phyloP scores from a whole-genome alignment of 2,329 filamentous ascomycete genomes.

The Boeremia exigua region DNA sequence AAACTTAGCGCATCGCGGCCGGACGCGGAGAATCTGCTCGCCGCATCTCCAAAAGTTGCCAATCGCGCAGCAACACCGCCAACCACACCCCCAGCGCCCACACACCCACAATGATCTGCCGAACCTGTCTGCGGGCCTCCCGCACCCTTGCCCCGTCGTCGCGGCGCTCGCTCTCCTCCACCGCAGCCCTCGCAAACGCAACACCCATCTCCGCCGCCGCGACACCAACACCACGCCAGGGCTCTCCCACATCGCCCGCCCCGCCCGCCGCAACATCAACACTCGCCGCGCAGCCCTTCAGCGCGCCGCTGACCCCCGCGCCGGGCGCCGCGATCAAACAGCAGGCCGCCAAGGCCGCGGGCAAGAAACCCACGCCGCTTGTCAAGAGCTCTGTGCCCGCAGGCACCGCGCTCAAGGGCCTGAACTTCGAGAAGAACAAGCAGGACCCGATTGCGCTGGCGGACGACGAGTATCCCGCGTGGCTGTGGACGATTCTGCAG shows the following conservation, averaged over 20 bases:
- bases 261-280: constrained; percentile 53
- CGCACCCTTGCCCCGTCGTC: constrained; percentile 25
- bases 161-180: constrained; percentile 37
- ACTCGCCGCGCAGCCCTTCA: constrained; percentile 55
- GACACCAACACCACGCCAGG: constrained; percentile 36
- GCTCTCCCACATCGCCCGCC: constrained; percentile 27
- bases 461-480: constrained; percentile 78
- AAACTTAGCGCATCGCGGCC: not conserved
- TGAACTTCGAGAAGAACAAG: constrained; percentile 79
- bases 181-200: constrained; percentile 28
- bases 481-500: constrained; percentile 78
- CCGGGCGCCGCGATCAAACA: constrained; percentile 31
- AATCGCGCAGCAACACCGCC: not conserved
- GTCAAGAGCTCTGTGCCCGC: constrained; percentile 62
- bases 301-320: constrained; percentile 45
- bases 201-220: constrained; percentile 37
- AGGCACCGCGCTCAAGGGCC: constrained; percentile 73
- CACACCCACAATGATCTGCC: constrained; percentile 47
- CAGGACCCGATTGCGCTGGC: constrained; percentile 74
- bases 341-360: constrained; percentile 30
- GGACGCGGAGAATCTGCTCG: not conserved
- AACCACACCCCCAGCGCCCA: not conserved
- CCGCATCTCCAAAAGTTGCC: constrained; percentile 25
- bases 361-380: constrained; percentile 39
- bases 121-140: constrained; percentile 46